These are phyloP conservation scores for Striga asiatica DNA, from an alignment of 257 asterid genomes.

Conservation along the genomic window DNA sequence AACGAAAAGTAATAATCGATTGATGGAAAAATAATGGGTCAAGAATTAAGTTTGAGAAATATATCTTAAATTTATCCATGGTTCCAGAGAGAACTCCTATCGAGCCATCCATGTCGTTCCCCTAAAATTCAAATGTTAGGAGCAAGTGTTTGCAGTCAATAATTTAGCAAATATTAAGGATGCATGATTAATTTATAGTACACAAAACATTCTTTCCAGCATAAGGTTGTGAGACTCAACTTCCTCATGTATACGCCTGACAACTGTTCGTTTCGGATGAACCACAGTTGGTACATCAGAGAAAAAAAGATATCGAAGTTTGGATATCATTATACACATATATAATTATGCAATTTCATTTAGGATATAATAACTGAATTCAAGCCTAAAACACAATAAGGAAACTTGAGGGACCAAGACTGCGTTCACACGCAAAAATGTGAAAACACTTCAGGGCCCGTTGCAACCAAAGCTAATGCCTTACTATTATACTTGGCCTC, in stretches of 20 bases:
- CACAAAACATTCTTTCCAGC: conserved; percentile 57
- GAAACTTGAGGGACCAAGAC: too few species aligned
- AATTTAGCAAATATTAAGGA: neutral
- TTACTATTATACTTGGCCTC: too few species aligned
- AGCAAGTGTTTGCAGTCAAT: neutral
- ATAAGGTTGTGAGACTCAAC: conserved; percentile 51
- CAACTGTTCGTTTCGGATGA: conserved; percentile 40
- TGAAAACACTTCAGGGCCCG: too few species aligned
- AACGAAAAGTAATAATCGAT: neutral
- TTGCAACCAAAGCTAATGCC: too few species aligned
- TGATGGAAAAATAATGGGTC: neutral
- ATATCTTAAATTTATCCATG: conserved; percentile 62
- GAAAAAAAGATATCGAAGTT: neutral
- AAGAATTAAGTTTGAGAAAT: neutral
- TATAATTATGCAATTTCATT: neutral
- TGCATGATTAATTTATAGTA: neutral
- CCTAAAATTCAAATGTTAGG: conserved; percentile 25
- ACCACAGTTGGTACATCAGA: neutral
- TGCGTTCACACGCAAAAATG: too few species aligned
- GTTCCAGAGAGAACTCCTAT: conserved; percentile 69
- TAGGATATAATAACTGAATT: neutral
- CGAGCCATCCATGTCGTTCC: conserved; percentile 67
- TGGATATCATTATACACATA: neutral
- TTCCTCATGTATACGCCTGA: conserved; percentile 64
- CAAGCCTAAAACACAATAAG: neutral